A percentile compares a stretch with the other conserved stretches of the same genome.
Evolutionary conservation across 2,329 filamentous ascomycete genomes (phyloP).

Genomic region (Monosporascus cannonballus): DNA sequence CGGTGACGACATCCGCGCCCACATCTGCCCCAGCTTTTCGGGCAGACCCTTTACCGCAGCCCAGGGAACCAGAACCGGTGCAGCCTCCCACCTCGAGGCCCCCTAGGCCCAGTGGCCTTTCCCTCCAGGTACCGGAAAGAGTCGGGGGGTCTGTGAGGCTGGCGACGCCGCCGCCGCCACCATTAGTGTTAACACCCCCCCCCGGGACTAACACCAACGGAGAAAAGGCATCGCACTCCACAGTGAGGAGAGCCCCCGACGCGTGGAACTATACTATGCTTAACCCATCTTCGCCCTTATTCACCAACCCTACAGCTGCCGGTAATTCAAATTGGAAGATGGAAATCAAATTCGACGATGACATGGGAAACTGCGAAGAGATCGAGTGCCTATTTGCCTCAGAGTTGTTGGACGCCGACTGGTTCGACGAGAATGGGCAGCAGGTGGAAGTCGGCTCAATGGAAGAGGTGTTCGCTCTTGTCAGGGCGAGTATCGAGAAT

Average conservation of each 20-base stretch:
- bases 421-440: constrained; percentile 43
- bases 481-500: constrained; percentile 46
- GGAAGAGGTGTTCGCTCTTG: constrained; percentile 49
- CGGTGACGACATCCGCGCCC: constrained; percentile 19
- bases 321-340: constrained; percentile 15
- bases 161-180: constrained; percentile 51
- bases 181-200: constrained; percentile 37
- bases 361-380: constrained; percentile 50
- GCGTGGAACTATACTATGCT: constrained; percentile 17
- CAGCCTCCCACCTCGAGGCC: constrained; percentile 16
- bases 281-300: constrained; percentile 19
- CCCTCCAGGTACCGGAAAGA: constrained; percentile 58
- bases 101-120: constrained; percentile 44
- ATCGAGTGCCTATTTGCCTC: constrained; percentile 50
- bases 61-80: constrained; percentile 13
- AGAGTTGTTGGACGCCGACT: constrained; percentile 42
- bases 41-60: constrained; percentile 15
- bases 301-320: constrained; percentile 12
- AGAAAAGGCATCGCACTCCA: constrained; percentile 5
- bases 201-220: constrained; percentile 33
- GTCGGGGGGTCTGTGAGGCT: constrained; percentile 54
- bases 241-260: neutral
- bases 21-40: constrained; percentile 16
- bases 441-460: constrained; percentile 36
- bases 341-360: constrained; percentile 23